phyloP scores from a whole-genome alignment of 2,329 filamentous ascomycete species.

The Fusarium pseudocircinatum region DNA sequence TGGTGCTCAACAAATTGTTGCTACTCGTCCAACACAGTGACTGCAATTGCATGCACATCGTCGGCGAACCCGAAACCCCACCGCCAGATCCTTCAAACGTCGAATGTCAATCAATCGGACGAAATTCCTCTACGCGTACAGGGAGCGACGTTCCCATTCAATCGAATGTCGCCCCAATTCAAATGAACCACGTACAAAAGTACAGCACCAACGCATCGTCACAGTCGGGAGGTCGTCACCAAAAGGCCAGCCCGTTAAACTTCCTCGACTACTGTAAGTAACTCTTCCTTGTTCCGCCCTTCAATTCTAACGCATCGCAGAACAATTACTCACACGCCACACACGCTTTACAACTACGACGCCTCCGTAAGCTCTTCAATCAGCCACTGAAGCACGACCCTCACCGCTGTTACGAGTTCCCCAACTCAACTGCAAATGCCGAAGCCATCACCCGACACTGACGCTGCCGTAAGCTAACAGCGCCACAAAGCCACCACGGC shows the following conservation, averaged over 20 bases:
- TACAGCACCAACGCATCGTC: not conserved
- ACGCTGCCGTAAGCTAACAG: not conserved
- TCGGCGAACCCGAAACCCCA: slow-evolving; percentile 3
- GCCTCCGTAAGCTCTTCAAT: not conserved
- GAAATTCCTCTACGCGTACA: not conserved
- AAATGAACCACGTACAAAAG: not conserved
- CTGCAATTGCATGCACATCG: slow-evolving; percentile 31
- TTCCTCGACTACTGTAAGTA: slow-evolving; percentile 15
- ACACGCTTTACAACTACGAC: not conserved
- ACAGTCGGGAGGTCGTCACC: not conserved
- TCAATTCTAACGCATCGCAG: not conserved
- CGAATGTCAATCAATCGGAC: slow-evolving; percentile 5
- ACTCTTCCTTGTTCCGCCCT: not conserved
- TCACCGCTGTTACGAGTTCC: not conserved
- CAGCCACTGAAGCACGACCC: not conserved
- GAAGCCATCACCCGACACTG: not conserved
- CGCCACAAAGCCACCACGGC: not conserved
- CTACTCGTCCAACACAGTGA: slow-evolving; percentile 22
- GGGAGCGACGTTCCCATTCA: slow-evolving; percentile 12
- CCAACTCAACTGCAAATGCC: slow-evolving; percentile 5
- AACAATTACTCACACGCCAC: not conserved
- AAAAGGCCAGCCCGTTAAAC: slow-evolving; percentile 5
- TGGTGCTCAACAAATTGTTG: slow-evolving; percentile 30
- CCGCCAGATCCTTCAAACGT: not conserved
- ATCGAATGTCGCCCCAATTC: not conserved